Evolutionary conservation across 1,284 basidiomycete species (phyloP).

Genomic region (Porphyrellus sp.): DNA sequence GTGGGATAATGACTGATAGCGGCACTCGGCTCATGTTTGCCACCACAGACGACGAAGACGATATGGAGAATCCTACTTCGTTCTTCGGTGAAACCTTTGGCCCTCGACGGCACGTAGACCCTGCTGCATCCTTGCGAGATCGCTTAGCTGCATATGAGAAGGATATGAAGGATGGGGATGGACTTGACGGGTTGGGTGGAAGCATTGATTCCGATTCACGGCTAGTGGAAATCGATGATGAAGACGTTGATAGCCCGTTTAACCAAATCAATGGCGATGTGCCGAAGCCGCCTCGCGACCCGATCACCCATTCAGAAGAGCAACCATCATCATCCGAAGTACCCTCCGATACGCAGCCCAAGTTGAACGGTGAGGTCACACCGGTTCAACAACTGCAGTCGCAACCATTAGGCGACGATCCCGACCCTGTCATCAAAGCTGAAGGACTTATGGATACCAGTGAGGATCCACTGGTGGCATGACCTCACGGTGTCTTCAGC

Average conservation of each 20-base stretch:
- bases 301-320: slow-evolving; percentile 10
- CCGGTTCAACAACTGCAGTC: slow-evolving; percentile 52
- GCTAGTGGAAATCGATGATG: slow-evolving; percentile 31
- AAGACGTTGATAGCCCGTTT: slow-evolving; percentile 34
- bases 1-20: slow-evolving; percentile 46
- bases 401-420: slow-evolving; percentile 57
- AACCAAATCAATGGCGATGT: slow-evolving; percentile 29
- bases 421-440: slow-evolving; percentile 52
- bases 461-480: slow-evolving; percentile 63
- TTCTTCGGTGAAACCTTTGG: slow-evolving; percentile 50
- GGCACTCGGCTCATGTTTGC: slow-evolving; percentile 55
- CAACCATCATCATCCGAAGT: slow-evolving; percentile 41
- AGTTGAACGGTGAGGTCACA: slow-evolving; percentile 45
- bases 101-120: slow-evolving; percentile 42
- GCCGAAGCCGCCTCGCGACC: slow-evolving; percentile 8
- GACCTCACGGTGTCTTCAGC: slow-evolving; percentile 9
- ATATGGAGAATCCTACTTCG: slow-evolving; percentile 44
- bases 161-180: slow-evolving; percentile 36
- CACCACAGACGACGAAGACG: slow-evolving; percentile 54
- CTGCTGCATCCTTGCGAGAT: slow-evolving; percentile 54
- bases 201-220: slow-evolving; percentile 20
- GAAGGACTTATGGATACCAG: slow-evolving; percentile 75
- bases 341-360: slow-evolving; percentile 43
- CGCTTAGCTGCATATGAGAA: slow-evolving; percentile 61
- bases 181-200: slow-evolving; percentile 29